phyloP scores from a whole-genome alignment of 148 eudicot genomes.

The Pouteria glomerata region DNA sequence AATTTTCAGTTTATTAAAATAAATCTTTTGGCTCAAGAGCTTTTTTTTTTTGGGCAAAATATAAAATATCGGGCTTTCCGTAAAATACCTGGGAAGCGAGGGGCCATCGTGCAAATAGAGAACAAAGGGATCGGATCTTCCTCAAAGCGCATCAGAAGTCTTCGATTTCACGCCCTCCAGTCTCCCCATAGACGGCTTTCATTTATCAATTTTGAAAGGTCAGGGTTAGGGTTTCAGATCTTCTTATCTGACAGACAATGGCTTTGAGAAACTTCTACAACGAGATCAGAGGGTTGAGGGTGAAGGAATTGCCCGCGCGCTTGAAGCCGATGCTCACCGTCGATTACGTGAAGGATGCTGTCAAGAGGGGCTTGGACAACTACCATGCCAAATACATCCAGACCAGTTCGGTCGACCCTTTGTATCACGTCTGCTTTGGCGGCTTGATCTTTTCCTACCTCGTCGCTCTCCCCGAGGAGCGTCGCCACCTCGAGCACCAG shows the following conservation, averaged over 20 bases:
- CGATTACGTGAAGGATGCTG: slow-evolving; percentile 28
- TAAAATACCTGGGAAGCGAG: too few species aligned
- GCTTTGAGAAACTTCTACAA: slow-evolving; percentile 57
- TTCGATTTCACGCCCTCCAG: too few species aligned
- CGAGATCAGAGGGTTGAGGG: slow-evolving; percentile 61
- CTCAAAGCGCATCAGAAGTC: too few species aligned
- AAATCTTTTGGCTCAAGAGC: too few species aligned
- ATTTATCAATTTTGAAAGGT: too few species aligned
- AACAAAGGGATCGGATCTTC: neutral
- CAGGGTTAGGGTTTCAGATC: slow-evolving; percentile 18
- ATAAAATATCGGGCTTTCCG: too few species aligned
- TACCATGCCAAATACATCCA: slow-evolving; percentile 76
- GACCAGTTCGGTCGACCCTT: slow-evolving; percentile 56
- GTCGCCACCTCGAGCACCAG: slow-evolving; percentile 77
- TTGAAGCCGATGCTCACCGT: slow-evolving; percentile 49
- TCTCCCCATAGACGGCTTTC: too few species aligned
- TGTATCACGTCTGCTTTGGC: slow-evolving; percentile 77
- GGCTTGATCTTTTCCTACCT: slow-evolving; percentile 88
- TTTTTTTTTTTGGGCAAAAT: too few species aligned
- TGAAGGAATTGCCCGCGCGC: slow-evolving; percentile 58
- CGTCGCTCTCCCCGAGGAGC: slow-evolving; percentile 92
- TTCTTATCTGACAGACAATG: slow-evolving; percentile 15
- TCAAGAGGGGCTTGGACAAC: slow-evolving; percentile 51
- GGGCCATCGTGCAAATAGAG: too few species aligned
- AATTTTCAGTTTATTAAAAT: too few species aligned